Conservation (phyloP, 2,329 filamentous ascomycete genomes). For the Dactylellina parvicollis region DNA sequence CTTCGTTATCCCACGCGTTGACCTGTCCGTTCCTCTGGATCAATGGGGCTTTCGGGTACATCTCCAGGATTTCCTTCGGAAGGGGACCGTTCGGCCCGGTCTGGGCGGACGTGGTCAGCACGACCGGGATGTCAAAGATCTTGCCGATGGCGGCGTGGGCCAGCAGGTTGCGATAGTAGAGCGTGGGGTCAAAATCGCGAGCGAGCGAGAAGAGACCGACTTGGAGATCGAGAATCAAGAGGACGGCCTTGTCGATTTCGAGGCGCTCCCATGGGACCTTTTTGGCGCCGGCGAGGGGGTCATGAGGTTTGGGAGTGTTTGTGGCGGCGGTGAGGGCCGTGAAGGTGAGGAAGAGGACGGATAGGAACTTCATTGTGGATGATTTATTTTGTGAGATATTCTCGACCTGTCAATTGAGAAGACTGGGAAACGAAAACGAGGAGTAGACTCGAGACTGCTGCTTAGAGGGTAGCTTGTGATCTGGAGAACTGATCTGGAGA, state of each 20-base stretch:
- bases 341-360: slow-evolving; percentile 50
- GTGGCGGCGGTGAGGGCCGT: slow-evolving; percentile 54
- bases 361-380: slow-evolving; percentile 57
- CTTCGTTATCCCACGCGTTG: slow-evolving; percentile 78
- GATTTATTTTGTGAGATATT: background rate
- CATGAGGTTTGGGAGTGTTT: slow-evolving; percentile 43
- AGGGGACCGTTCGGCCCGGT: slow-evolving; percentile 76
- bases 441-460: slow-evolving; percentile 8
- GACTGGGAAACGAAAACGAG: slow-evolving; percentile 20
- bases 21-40: slow-evolving; percentile 77
- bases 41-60: slow-evolving; percentile 74
- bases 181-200: slow-evolving; percentile 73
- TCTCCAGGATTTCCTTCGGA: slow-evolving; percentile 73
- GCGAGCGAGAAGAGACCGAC: slow-evolving; percentile 70
- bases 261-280: slow-evolving; percentile 59
- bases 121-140: slow-evolving; percentile 73
- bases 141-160: slow-evolving; percentile 74
- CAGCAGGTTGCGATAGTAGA: slow-evolving; percentile 74
- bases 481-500: slow-evolving; percentile 27
- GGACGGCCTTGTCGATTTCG: slow-evolving; percentile 61
- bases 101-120: slow-evolving; percentile 77
- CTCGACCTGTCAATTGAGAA: slow-evolving; percentile 29
- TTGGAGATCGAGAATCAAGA: slow-evolving; percentile 71
- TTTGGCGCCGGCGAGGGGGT: slow-evolving; percentile 35
- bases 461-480: slow-evolving; percentile 17